Base-by-base conservation (phyloP, 352 stramenopile genomes). In the Elongisporangium anandrum region DNA sequence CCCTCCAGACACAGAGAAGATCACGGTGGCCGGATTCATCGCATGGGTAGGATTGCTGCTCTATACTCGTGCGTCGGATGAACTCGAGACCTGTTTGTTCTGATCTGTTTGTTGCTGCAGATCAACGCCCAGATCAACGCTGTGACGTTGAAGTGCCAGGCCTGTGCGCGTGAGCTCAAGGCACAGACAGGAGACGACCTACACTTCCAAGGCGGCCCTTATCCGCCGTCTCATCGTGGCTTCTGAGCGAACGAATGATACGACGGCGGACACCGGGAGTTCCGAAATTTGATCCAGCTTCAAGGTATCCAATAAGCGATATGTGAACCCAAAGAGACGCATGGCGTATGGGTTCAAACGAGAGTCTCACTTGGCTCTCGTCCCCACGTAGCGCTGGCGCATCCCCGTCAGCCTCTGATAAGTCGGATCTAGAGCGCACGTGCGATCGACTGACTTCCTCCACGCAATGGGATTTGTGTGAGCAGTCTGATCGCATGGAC, bases 151-250 rank as follows among this genome's bases (percentile, higher is more conserved):
- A 67, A 70, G 26, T 88, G 69, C 39, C 60, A 73, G 26, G 72
- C 79, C 13, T 61, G 69, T 7, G 72, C 64, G 0, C 58, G 70
- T 7, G 64, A 77, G 9, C 68, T 91, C 2, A 84, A 78, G 64
- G 45, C 47, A 7, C 60, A 67, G n/a, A 87, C 79, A 1, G 81
- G 77, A 2, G 79, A 91, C 48, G 77, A 85, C 22, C 70, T 91
- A 24, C 69, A 71, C n/a, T 91, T 88, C 55, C 75, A 87, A 55
- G 81, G 81, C 15, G 56, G 61, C 16, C 47, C 66, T 41, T 91
- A 91, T 59, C 75, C 70, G 38, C 64, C 59, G 15, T 45, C 34
- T 9, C 34, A 45, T 45, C 34, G 34, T 17, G 34, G 34, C 34
- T 45, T 45, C 34, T 45, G 34, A 45, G 6, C 29, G 29, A 39